Base-by-base conservation (phyloP, 306 rosid species). In the Quercus glauca region DNA sequence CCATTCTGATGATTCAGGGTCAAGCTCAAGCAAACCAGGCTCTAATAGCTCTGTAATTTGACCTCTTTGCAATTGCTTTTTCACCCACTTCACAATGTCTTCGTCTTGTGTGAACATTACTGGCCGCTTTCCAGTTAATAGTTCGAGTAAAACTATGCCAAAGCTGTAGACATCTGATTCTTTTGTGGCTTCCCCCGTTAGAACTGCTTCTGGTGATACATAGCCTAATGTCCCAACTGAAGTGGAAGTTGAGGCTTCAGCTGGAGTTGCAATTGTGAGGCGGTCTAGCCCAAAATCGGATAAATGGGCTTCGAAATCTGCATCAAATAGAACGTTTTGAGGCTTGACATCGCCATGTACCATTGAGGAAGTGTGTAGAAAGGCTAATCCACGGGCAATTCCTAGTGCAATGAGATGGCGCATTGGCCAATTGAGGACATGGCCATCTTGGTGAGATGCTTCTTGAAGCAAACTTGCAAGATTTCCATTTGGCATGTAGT, bases 391-490 rank as follows among this genome's bases (percentile, higher is more conserved):
- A 33, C 98, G 96, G 55, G 98, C 96, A 5, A 94, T 88, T 55
- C 98, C 98, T 0, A 94, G 91, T 4, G 98, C 97, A 74, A 94
- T 94, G 85, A 94, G 96, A 79, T 94, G 98, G 31, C 98, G 90
- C 98, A 94, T 94, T 80, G 98, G 98, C 98, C 98, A 94, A 75
- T 94, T 94, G 15, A 94, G 87, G 65, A 94, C 98, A 80, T 94
- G 98, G 4, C 98, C 98, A 52, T 94, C 98, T 86, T 94, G 98
- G 83, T 94, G 97, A 55, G 98, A 90, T 59, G 98, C 98, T 89
- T 94, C 98, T 87, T 94, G 98, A 67, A 94, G 96, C 70, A 94
- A 94, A n/a, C 97, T 94, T 21, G 94, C 98, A 0, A 94, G 97
- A 87, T 94, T 94, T 52, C 98, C 98, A 33, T 94, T 94, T 18